These are phyloP conservation scores for Chytriomyces confervae DNA, from an alignment of 192 early-diverging fungal genomes.

Conservation along the genomic window DNA sequence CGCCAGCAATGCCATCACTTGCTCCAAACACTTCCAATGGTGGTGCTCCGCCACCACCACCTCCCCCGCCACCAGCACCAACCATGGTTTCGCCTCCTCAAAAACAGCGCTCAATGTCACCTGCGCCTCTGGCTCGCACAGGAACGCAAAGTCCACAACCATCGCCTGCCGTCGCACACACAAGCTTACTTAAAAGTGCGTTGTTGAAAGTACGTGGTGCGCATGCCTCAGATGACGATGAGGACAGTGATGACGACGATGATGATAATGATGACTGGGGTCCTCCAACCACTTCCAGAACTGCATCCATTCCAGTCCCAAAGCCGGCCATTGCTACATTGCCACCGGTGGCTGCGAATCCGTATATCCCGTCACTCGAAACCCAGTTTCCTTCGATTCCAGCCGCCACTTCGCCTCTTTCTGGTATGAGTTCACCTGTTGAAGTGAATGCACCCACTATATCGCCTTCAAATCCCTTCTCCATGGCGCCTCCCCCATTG, in stretches of 20 bases:
- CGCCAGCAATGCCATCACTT: neutral
- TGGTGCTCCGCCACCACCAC: conserved; percentile 27
- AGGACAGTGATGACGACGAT: conserved; percentile 8
- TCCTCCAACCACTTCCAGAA: conserved; percentile 9
- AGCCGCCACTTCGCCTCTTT: no score
- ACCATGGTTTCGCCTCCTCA: neutral
- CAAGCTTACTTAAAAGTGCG: conserved; percentile 19
- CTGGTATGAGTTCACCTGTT: neutral
- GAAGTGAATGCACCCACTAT: neutral
- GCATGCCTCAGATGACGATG: conserved; percentile 32
- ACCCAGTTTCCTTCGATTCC: neutral
- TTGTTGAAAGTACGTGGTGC: conserved; percentile 21
- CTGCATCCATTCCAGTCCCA: neutral
- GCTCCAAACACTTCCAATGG: no score
- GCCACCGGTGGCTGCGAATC: conserved; percentile 5
- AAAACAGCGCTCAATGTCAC: neutral
- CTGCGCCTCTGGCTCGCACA: conserved; percentile 19
- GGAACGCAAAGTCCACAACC: conserved; percentile 12
- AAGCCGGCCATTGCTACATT: neutral
- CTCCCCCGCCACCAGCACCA: conserved; percentile 26
- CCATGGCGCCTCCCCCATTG: neutral
- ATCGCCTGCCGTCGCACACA: neutral
- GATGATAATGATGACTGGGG: conserved; percentile 37
- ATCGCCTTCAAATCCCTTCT: neutral
- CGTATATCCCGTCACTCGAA: neutral